Conservation (phyloP, 768 basidiomycete genomes). For the Leccinum rimulosum region DNA sequence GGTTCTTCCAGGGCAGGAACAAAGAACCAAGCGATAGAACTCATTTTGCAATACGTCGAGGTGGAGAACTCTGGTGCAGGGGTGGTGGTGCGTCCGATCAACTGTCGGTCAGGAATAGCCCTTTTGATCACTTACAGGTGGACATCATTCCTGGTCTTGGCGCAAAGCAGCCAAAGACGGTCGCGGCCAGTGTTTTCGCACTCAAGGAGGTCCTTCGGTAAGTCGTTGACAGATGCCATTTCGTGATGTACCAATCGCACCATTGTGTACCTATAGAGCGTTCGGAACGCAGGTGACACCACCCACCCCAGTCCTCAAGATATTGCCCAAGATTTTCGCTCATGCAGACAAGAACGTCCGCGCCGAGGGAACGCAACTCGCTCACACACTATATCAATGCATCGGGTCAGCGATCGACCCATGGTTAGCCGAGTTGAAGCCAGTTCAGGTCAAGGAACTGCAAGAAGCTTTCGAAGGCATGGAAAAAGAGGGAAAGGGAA, state of each 20-base stretch:
- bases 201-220: conserved; percentile 86
- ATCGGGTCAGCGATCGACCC: conserved; percentile 83
- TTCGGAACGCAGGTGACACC: conserved; percentile 80
- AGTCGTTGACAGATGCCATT: conserved; percentile 24
- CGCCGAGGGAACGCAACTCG: conserved; percentile 80
- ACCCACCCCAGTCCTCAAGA: conserved; percentile 78
- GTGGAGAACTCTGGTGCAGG: conserved; percentile 87
- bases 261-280: conserved; percentile 40
- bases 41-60: conserved; percentile 87
- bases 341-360: conserved; percentile 96
- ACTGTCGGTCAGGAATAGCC: conserved; percentile 20
- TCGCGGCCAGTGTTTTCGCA: conserved; percentile 72
- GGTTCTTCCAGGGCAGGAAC: conserved; percentile 90
- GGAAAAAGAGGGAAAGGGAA: conserved; percentile 84
- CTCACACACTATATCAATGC: conserved; percentile 78
- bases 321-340: conserved; percentile 88
- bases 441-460: conserved; percentile 94
- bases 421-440: conserved; percentile 87
- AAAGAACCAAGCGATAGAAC: conserved; percentile 81
- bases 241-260: neutral
- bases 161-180: conserved; percentile 94
- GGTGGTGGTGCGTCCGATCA: conserved; percentile 70
- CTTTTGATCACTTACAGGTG: conserved; percentile 41
- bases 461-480: conserved; percentile 85
- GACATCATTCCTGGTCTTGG: conserved; percentile 82